Evolutionary conservation across 257 asterid genomes (phyloP).

Genomic region (Solanum pinnatisectum): DNA sequence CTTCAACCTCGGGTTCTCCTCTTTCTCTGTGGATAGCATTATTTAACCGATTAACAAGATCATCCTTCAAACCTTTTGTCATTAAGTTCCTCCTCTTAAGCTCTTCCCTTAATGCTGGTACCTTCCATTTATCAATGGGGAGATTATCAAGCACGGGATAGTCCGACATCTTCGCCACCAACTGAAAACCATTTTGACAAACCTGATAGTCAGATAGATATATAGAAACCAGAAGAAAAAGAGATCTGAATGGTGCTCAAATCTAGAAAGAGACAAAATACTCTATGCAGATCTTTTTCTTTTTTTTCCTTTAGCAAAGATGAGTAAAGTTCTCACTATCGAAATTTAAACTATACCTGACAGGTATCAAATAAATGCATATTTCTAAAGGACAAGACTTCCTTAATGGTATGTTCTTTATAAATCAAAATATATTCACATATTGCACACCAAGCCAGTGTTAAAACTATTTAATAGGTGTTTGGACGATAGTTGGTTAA

Average conservation of each 20-base stretch:
- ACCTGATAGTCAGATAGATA: not conserved
- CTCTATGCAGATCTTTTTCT: not conserved
- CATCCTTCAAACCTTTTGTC: slow-evolving; percentile 28
- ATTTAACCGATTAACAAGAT: slow-evolving; percentile 18
- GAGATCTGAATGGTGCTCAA: not conserved
- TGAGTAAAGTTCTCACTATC: not conserved
- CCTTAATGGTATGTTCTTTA: not conserved
- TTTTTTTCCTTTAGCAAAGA: not conserved
- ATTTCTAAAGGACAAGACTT: not conserved
- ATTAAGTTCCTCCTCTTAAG: slow-evolving; percentile 23
- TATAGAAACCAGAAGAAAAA: not conserved
- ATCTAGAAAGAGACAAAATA: not conserved
- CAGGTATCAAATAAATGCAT: not conserved
- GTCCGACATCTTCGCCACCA: not conserved
- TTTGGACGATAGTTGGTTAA: not conserved
- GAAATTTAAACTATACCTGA: not conserved
- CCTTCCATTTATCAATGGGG: slow-evolving; percentile 33
- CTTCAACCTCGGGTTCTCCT: slow-evolving; percentile 2
- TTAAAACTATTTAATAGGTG: not conserved
- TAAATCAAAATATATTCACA: not conserved
- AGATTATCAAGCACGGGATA: slow-evolving; percentile 22
- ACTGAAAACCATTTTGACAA: not conserved
- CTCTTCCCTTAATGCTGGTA: slow-evolving; percentile 26
- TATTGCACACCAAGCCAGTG: not conserved
- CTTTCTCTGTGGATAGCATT: slow-evolving; percentile 17